Conservation (phyloP, 2,329 filamentous ascomycete species). For the Nannizziopsis arthrosporioides region DNA sequence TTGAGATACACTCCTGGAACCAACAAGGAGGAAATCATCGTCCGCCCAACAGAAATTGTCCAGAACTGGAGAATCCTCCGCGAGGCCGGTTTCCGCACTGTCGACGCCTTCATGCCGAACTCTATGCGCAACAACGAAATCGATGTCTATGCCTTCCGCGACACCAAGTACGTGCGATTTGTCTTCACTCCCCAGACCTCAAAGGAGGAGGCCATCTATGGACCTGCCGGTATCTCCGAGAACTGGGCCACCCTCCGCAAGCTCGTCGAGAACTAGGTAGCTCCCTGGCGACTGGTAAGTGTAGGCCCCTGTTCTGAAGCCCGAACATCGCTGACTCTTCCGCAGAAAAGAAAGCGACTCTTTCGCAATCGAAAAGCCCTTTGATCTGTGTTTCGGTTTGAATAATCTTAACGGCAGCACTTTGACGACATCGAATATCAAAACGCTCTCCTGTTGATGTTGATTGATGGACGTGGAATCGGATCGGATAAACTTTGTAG, state of each 20-base stretch:
- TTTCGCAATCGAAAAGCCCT: too few relatives aligned
- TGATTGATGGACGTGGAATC: too few relatives aligned
- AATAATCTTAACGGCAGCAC: too few relatives aligned
- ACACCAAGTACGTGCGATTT: conserved; percentile 5
- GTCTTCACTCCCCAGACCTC: conserved; percentile 1
- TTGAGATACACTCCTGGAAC: conserved; percentile 5
- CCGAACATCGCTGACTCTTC: too few relatives aligned
- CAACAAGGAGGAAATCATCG: conserved; percentile 4
- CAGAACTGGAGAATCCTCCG: conserved; percentile 6
- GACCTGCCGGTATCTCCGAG: conserved; percentile 1
- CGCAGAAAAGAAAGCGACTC: too few relatives aligned
- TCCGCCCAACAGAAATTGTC: conserved; percentile 1
- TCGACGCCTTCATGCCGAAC: conserved; percentile 7
- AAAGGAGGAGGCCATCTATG: conserved; percentile 5
- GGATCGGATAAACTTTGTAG: too few relatives aligned
- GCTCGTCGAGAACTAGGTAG: not conserved
- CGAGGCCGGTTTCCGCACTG: conserved; percentile 2
- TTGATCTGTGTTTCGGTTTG: too few relatives aligned
- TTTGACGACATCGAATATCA: too few relatives aligned
- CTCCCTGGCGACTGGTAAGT: not conserved
- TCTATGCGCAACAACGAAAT: conserved; percentile 2
- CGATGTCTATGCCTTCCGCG: conserved; percentile 6
- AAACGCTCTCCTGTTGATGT: too few relatives aligned
- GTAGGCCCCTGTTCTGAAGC: too few relatives aligned
- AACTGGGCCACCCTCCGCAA: conserved; percentile 8